phyloP scores from a whole-genome alignment of 2,329 filamentous ascomycete genomes.

The Fusarium coffeatum region DNA sequence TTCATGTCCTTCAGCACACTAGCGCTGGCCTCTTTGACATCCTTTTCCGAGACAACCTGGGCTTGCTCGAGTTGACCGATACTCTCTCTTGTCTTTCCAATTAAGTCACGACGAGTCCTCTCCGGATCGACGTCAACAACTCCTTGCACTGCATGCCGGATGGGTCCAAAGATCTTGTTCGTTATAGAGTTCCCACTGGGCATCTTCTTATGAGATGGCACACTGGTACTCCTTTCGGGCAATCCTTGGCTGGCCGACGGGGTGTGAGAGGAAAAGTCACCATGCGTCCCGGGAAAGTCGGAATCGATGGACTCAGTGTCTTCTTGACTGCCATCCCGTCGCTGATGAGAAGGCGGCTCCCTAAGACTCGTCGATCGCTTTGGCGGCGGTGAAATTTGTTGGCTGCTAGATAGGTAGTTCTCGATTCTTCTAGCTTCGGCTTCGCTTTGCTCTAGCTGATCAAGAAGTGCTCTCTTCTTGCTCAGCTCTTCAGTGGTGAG shows the following conservation, averaged over 20 bases:
- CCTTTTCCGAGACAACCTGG: conserved; percentile 85
- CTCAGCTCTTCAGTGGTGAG: conserved; percentile 94
- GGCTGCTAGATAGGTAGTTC: conserved; percentile 84
- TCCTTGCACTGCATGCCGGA: conserved; percentile 95
- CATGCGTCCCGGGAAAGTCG: conserved; percentile 91
- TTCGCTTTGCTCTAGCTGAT: conserved; percentile 93
- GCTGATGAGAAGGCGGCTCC: conserved; percentile 61
- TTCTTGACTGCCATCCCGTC: conserved; percentile 70
- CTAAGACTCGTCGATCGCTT: conserved; percentile 73
- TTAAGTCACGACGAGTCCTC: conserved; percentile 88
- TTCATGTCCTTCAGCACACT: conserved; percentile 91
- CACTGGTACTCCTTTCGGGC: conserved; percentile 64
- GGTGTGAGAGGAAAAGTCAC: conserved; percentile 70
- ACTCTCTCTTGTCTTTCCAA: conserved; percentile 93
- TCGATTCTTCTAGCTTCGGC: conserved; percentile 93
- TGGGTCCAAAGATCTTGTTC: conserved; percentile 91
- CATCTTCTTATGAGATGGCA: conserved; percentile 76
- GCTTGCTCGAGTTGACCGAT: conserved; percentile 90
- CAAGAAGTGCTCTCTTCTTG: conserved; percentile 85
- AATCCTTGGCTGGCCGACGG: conserved; percentile 81
- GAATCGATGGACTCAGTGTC: conserved; percentile 94
- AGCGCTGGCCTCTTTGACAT: conserved; percentile 91
- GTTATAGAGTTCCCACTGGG: conserved; percentile 91
- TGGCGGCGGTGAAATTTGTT: conserved; percentile 70
- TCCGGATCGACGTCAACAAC: conserved; percentile 97